These are phyloP conservation scores for Russula olivacea DNA, from an alignment of 768 basidiomycete genomes.

Conservation along the genomic window DNA sequence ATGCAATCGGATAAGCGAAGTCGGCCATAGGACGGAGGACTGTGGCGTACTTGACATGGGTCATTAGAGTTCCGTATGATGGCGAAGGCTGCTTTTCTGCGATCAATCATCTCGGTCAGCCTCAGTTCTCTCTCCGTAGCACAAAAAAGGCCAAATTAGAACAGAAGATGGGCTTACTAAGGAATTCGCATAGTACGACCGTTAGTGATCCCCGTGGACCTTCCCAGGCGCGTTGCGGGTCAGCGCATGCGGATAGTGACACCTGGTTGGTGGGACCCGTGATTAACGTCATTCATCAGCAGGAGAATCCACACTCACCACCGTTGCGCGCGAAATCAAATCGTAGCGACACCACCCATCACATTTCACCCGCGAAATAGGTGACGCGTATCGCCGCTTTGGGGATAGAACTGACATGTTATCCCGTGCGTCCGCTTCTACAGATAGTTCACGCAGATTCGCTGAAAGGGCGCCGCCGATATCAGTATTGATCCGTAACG, in stretches of 20 bases:
- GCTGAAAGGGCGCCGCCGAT: background rate
- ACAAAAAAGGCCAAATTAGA: background rate
- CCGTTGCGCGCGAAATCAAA: background rate
- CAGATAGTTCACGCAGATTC: background rate
- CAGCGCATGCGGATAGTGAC: slow-evolving; percentile 26
- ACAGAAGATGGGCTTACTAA: slow-evolving; percentile 2
- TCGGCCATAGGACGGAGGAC: background rate
- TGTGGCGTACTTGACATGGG: slow-evolving; percentile 15
- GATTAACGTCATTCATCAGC: background rate
- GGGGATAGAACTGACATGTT: background rate
- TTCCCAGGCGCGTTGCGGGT: slow-evolving; percentile 26
- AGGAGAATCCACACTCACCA: background rate
- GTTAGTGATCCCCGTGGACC: slow-evolving; percentile 24
- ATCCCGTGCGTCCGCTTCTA: background rate
- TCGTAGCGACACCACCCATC: slow-evolving; percentile 24
- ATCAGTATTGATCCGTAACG: slow-evolving; percentile 2
- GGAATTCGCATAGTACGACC: slow-evolving; percentile 11
- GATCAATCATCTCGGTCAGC: background rate
- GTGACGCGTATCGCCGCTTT: slow-evolving; percentile 17
- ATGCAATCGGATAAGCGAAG: background rate
- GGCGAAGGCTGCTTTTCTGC: background rate
- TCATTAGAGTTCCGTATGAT: slow-evolving; percentile 10
- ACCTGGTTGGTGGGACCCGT: background rate
- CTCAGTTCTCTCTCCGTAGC: too few relatives aligned
- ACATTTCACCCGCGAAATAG: slow-evolving; percentile 19